A percentile compares a stretch with the other conserved stretches of the same genome.
These are phyloP conservation scores for Pouteria glomerata DNA, from an alignment of 148 eudicot genomes.

Conservation along the genomic window DNA sequence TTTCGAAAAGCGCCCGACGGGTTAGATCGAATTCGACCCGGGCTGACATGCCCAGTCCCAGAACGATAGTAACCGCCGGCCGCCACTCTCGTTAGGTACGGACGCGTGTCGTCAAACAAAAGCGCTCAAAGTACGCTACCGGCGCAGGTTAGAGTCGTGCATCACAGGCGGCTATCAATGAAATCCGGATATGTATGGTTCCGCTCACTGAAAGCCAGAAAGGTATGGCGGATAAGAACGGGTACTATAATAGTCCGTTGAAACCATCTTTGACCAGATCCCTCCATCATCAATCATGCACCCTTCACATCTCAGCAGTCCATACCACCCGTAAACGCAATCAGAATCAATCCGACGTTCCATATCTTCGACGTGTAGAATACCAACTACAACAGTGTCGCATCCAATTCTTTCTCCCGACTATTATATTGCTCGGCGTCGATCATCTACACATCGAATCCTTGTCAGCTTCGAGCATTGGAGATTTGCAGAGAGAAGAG, in stretches of 20 bases:
- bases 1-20: no score
- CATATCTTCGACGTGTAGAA: conserved; percentile 12
- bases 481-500: conserved; percentile 12
- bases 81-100: no score
- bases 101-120: no score
- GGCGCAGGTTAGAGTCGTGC: background rate
- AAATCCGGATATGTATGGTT: conserved; percentile 20
- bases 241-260: background rate
- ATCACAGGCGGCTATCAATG: conserved; percentile 18
- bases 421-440: background rate
- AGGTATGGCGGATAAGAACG: conserved; percentile 1
- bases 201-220: background rate
- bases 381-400: background rate
- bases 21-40: no score
- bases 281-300: conserved; percentile 3
- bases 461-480: conserved; percentile 4
- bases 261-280: background rate
- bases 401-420: background rate
- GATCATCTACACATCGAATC: background rate
- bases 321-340: background rate
- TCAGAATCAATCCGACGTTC: background rate
- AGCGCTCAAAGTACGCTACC: background rate
- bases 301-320: background rate
- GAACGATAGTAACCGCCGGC: no score
- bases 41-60: no score